Percentiles rank a stretch among this genome's conserved stretches.
Evolutionary conservation across 2,329 filamentous ascomycete genomes (phyloP).

Genomic region (Fusarium incarnatum): DNA sequence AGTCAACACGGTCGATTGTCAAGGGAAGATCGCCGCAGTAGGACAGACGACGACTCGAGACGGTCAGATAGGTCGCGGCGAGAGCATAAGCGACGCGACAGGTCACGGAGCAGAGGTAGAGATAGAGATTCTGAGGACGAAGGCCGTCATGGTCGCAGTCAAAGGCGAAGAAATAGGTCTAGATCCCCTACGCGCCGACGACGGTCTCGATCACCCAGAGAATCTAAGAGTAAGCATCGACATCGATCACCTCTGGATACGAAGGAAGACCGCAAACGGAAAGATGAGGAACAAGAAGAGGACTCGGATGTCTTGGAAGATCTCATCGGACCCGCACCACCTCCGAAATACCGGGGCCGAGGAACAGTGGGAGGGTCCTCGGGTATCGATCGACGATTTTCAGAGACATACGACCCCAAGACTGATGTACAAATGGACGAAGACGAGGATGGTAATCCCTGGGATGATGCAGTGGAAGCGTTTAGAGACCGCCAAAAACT

Average conservation of each 20-base stretch:
- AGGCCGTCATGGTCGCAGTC: conserved; percentile 29
- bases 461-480: conserved; percentile 83
- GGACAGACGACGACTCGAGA: conserved; percentile 27
- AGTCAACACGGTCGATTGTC: conserved; percentile 45
- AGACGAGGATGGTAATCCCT: conserved; percentile 68
- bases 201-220: conserved; percentile 50
- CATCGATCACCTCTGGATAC: conserved; percentile 47
- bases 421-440: conserved; percentile 66
- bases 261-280: conserved; percentile 33
- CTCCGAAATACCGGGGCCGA: conserved; percentile 70
- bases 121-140: conserved; percentile 26
- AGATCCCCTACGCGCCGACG: conserved; percentile 45
- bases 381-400: conserved; percentile 85
- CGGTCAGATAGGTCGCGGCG: conserved; percentile 25
- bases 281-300: conserved; percentile 26
- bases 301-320: conserved; percentile 79
- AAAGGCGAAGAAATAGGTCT: conserved; percentile 40
- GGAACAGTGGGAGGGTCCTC: conserved; percentile 71
- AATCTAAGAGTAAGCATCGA: conserved; percentile 49
- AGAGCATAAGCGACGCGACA: conserved; percentile 34
- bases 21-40: conserved; percentile 34
- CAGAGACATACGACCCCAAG: conserved; percentile 69
- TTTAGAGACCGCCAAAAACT: conserved; percentile 83
- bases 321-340: conserved; percentile 79
- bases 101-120: conserved; percentile 34